Evolutionary conservation across 169 alveolate species (phyloP).

Genomic region (Hepatocystis sp.): DNA sequence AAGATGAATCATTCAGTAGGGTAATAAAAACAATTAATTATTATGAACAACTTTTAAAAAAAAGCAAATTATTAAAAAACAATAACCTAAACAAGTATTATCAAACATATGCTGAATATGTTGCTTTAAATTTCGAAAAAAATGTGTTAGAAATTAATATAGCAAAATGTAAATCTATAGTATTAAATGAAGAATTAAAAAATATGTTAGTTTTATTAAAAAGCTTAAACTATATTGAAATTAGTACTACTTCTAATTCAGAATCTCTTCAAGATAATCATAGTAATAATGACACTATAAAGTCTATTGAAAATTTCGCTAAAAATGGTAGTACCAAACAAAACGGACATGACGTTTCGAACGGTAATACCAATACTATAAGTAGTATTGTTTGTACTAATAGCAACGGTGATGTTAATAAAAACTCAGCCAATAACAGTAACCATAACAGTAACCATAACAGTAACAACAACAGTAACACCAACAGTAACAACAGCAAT

Average conservation of each 20-base stretch:
- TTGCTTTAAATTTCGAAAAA: constrained; percentile 59
- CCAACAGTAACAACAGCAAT: not conserved
- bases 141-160: constrained; percentile 35
- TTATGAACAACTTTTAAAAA: constrained; percentile 44
- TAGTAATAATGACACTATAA: not conserved
- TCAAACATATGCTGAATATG: constrained; percentile 47
- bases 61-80: constrained; percentile 42
- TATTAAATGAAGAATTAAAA: constrained; percentile 59
- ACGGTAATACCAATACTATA: too few relatives aligned
- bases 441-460: not conserved
- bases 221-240: constrained; percentile 55
- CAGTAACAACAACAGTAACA: not conserved
- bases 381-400: not conserved
- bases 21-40: constrained; percentile 45
- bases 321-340: not conserved
- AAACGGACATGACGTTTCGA: not conserved
- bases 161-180: constrained; percentile 61
- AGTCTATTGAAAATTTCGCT: not conserved
- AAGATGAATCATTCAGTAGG: constrained; percentile 20
- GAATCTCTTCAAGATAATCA: too few relatives aligned
- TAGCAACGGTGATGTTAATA: not conserved
- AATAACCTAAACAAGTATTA: constrained; percentile 44
- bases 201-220: constrained; percentile 57
- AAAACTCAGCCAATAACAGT: not conserved
- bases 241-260: too few relatives aligned